A percentile compares a stretch with the other conserved stretches of the same genome.
Conservation (phyloP, 805 yeast species). For the Torulaspora franciscae region DNA sequence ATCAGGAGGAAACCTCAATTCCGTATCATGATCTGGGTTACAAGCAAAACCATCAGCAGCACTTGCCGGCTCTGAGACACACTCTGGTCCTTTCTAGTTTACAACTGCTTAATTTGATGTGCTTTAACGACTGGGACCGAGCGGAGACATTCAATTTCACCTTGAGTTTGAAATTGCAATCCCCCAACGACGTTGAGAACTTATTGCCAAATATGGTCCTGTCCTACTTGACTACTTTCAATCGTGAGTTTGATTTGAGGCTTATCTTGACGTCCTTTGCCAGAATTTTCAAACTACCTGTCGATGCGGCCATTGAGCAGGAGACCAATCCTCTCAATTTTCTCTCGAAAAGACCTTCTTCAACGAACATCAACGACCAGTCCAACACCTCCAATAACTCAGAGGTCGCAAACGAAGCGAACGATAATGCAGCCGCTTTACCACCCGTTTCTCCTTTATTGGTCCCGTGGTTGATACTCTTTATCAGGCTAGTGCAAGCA, state of each 20-base stretch:
- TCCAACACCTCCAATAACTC: slow-evolving; percentile 1
- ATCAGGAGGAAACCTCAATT: slow-evolving; percentile 30
- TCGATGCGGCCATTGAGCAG: slow-evolving; percentile 37
- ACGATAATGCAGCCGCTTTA: slow-evolving; percentile 15
- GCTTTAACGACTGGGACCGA: slow-evolving; percentile 6
- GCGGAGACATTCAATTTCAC: slow-evolving; percentile 6
- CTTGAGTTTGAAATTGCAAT: slow-evolving; percentile 11
- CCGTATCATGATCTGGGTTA: slow-evolving; percentile 17
- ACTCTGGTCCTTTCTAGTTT: slow-evolving; percentile 50
- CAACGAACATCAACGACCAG: slow-evolving; percentile 4
- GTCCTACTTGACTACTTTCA: slow-evolving; percentile 47
- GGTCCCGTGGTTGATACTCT: slow-evolving; percentile 52
- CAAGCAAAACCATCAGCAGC: slow-evolving; percentile 21
- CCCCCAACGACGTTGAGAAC: slow-evolving; percentile 20
- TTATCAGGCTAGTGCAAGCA: slow-evolving; percentile 76
- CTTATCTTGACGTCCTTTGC: slow-evolving; percentile 47
- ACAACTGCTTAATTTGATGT: slow-evolving; percentile 57
- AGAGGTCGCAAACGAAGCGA: slow-evolving; percentile 1
- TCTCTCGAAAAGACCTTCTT: slow-evolving; percentile 13
- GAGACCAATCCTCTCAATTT: slow-evolving; percentile 37
- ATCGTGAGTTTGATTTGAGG: slow-evolving; percentile 50
- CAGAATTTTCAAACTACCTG: slow-evolving; percentile 44
- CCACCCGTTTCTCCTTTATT: slow-evolving; percentile 47
- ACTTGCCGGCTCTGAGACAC: slow-evolving; percentile 34
- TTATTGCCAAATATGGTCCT: slow-evolving; percentile 59